A percentile compares a stretch with the other conserved stretches of the same genome.
These are phyloP conservation scores for Alternaria dauci DNA, from an alignment of 2,329 filamentous ascomycete species.

Conservation along the genomic window DNA sequence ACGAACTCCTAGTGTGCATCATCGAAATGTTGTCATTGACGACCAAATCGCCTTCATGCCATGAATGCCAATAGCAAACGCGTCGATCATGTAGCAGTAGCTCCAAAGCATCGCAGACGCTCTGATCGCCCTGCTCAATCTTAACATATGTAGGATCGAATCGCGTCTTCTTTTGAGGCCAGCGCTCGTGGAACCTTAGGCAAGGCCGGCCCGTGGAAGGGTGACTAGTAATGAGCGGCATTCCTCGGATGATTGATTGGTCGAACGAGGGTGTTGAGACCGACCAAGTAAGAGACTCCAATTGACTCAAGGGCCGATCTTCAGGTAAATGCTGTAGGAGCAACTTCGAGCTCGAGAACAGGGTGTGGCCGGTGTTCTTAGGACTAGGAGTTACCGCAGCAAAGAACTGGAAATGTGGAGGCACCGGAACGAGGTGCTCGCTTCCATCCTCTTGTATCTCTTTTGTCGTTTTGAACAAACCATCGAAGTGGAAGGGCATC, in stretches of 20 bases:
- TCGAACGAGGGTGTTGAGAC: too few species aligned
- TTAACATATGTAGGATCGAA: slow-evolving; percentile 59
- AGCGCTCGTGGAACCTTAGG: slow-evolving; percentile 64
- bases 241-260: too few species aligned
- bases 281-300: slow-evolving; percentile 56
- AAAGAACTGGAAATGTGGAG: slow-evolving; percentile 61
- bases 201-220: slow-evolving; percentile 59
- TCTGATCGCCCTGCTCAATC: slow-evolving; percentile 54
- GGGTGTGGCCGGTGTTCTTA: slow-evolving; percentile 61
- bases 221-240: slow-evolving; percentile 54
- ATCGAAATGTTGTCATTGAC: slow-evolving; percentile 62
- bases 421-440: slow-evolving; percentile 26
- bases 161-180: slow-evolving; percentile 60
- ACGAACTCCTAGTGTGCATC: slow-evolving; percentile 62
- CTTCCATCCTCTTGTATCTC: slow-evolving; percentile 42
- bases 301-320: slow-evolving; percentile 45
- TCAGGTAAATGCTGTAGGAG: slow-evolving; percentile 59
- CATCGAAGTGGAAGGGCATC: slow-evolving; percentile 68
- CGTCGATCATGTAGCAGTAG: slow-evolving; percentile 60
- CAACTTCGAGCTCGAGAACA: slow-evolving; percentile 62
- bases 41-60: slow-evolving; percentile 64
- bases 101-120: slow-evolving; percentile 53
- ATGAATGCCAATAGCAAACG: slow-evolving; percentile 60
- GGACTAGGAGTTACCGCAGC: slow-evolving; percentile 58
- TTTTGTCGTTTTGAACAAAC: slow-evolving; percentile 60